phyloP scores from a whole-genome alignment of 1,284 basidiomycete genomes.

The Schizophyllum amplum region DNA sequence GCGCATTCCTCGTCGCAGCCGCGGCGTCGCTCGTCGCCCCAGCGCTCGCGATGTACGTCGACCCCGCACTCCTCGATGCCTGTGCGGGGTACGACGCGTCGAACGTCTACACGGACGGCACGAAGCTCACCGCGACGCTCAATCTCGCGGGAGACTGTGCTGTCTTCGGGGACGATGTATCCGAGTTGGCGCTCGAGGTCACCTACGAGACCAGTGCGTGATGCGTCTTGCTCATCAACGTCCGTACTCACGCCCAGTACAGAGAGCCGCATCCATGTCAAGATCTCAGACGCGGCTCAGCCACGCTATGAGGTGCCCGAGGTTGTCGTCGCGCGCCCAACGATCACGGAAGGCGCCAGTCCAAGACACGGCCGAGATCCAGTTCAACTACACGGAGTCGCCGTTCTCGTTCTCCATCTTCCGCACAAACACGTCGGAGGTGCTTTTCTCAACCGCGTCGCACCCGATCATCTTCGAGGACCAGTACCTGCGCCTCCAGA shows the following conservation, averaged over 20 bases:
- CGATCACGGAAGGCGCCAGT: constrained; percentile 19
- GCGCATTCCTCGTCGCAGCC: background rate
- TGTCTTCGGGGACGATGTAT: constrained; percentile 55
- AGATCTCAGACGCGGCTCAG: constrained; percentile 53
- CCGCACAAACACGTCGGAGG: constrained; percentile 44
- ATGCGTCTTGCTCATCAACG: background rate
- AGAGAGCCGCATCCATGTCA: constrained; percentile 64
- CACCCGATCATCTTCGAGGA: constrained; percentile 68
- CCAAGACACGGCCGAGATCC: constrained; percentile 32
- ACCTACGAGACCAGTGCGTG: constrained; percentile 49
- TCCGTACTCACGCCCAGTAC: constrained; percentile 3
- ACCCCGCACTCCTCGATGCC: constrained; percentile 33
- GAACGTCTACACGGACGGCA: constrained; percentile 26
- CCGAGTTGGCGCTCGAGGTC: constrained; percentile 42
- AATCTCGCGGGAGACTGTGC: constrained; percentile 52
- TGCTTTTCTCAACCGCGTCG: constrained; percentile 61
- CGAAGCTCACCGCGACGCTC: constrained; percentile 44
- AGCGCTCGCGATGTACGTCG: constrained; percentile 12
- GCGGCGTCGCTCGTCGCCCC: background rate
- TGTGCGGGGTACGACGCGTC: constrained; percentile 47
- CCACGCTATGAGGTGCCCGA: constrained; percentile 63
- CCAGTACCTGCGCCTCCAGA: constrained; percentile 70
- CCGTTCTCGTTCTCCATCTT: constrained; percentile 70
- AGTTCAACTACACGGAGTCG: constrained; percentile 58
- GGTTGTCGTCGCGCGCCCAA: constrained; percentile 56